Percentiles rank a stretch among this genome's conserved stretches.
These are phyloP conservation scores for Rhizomucor pusillus DNA, from an alignment of 371 early-diverging fungal genomes.

Conservation along the genomic window DNA sequence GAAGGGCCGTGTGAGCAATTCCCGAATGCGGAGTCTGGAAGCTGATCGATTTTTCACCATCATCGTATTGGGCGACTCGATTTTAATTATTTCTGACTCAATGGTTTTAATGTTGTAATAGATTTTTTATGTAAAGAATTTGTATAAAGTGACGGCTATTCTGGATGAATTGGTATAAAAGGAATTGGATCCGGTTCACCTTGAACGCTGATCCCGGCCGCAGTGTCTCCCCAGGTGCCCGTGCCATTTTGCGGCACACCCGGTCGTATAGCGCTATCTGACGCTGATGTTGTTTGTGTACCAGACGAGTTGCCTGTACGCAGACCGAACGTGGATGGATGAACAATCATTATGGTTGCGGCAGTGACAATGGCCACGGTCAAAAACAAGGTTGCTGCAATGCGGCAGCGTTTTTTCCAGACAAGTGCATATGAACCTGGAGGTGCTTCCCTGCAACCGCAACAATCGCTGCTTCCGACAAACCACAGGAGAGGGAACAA, in stretches of 20 bases:
- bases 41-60: no score
- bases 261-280: conserved; percentile 29
- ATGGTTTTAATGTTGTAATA: no score
- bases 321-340: conserved; percentile 35
- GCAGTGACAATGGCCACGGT: conserved; percentile 23
- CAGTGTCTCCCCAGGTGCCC: conserved; percentile 28
- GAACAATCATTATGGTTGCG: conserved; percentile 32
- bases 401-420: conserved; percentile 47
- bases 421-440: conserved; percentile 5
- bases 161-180: no score
- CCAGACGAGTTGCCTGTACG: conserved; percentile 22
- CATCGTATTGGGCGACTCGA: no score
- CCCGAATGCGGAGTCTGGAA: no score
- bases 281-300: conserved; percentile 29
- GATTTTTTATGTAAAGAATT: no score
- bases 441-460: conserved; percentile 4
- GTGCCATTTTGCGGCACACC: conserved; percentile 41
- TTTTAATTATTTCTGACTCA: no score
- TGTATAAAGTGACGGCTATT: no score
- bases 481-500: conserved; percentile 38
- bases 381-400: conserved; percentile 34
- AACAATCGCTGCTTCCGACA: conserved; percentile 30
- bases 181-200: no score
- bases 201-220: conserved; percentile 22
- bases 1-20: no score